Base-by-base conservation (phyloP, 129 eudicot species). In the Ambrosia trifida region DNA sequence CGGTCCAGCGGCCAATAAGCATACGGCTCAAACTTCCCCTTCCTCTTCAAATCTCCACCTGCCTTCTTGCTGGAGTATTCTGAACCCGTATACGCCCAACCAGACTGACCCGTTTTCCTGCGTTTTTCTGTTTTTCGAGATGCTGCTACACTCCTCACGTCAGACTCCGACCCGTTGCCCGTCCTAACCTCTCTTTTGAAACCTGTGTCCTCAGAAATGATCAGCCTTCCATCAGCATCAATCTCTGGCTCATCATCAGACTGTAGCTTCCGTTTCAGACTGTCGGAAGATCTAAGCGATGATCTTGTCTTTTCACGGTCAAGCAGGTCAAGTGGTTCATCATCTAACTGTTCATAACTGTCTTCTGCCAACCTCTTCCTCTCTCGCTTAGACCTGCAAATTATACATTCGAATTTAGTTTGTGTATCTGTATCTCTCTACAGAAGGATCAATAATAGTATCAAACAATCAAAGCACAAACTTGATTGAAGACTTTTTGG, bases 1-100 rank as follows among this genome's bases (percentile, higher is more conserved):
- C 99, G 89, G 66, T 95, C 99, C 56, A 95, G 85, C 10, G 97
- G 99, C 99, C 99, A 95, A 68, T 95, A 95, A 7, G 99, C 97
- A 78, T 95, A 95, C 4, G 97, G 99, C 78, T 95, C 99, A 18
- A 95, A 80, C 83, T 95, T 95, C 46, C 89, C 96, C 81, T 88
- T 95, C 70, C 86, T 87, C 83, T 86, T 95, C 78, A 95, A 79
- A 81, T 95, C 99, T 17, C 99, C 99, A 18, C 91, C 75, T 4
- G 99, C 99, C 86, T 95, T 95, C 79, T 95, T 95, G 84, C 99
- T 95, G 0, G 91, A 84, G 82, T 95, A 95, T 61, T 95, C 97
- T 3, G 78, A 79, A 14, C 99, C 99, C 8, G 97, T 87, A 64
- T 88, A 87, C 4, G 96, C 90, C 90, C 93, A 94, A 19, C 96